phyloP scores from a whole-genome alignment of 305 asterid genomes.

The Fraxinus paxiana region DNA sequence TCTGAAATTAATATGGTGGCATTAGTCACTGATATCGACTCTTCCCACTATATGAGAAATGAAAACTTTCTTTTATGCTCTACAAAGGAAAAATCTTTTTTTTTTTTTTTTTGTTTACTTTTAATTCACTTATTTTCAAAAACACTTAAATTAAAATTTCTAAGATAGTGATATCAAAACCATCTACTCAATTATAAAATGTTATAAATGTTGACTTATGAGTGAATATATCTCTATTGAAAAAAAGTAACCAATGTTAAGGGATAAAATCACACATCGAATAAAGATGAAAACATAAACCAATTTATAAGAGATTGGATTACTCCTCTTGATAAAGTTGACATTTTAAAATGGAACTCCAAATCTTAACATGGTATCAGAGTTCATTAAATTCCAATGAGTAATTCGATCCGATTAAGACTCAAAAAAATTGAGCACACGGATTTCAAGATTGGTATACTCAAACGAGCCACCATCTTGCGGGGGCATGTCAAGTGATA shows the following conservation, averaged over 20 bases:
- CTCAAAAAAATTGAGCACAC: too few relatives aligned
- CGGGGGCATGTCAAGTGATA: too few relatives aligned
- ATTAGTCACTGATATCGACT: slow-evolving; percentile 49
- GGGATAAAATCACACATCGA: too few relatives aligned
- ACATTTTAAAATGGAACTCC: too few relatives aligned
- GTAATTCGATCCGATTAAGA: too few relatives aligned
- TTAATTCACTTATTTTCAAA: background rate
- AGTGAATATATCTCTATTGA: background rate
- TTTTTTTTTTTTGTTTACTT: background rate
- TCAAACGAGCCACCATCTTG: too few relatives aligned
- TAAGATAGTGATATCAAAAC: background rate
- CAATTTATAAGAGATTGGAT: too few relatives aligned
- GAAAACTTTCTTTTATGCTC: background rate
- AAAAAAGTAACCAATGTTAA: background rate
- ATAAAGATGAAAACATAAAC: too few relatives aligned
- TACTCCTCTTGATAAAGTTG: too few relatives aligned
- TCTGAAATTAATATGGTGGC: slow-evolving; percentile 36
- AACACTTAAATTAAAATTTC: background rate
- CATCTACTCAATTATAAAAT: background rate
- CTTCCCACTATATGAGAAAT: slow-evolving; percentile 29
- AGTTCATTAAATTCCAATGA: too few relatives aligned
- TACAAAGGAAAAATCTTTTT: background rate
- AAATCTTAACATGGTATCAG: too few relatives aligned
- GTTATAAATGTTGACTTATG: background rate
- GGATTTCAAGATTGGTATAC: too few relatives aligned